phyloP scores from a whole-genome alignment of 2,329 filamentous ascomycete genomes.

The Ophiosphaerella korrae region DNA sequence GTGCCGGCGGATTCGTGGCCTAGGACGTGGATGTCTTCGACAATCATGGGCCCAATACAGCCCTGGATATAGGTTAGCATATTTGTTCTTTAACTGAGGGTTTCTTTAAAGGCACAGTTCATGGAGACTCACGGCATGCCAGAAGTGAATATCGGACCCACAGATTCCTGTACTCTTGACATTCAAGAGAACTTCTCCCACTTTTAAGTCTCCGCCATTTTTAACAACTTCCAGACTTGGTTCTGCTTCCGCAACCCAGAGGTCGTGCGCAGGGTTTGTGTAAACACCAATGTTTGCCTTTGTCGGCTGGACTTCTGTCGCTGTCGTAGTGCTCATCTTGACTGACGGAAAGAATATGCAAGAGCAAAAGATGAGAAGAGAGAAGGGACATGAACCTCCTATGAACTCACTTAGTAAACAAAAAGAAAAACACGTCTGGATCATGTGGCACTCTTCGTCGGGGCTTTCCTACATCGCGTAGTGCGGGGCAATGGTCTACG shows the following conservation, averaged over 20 bases:
- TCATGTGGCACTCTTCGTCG: conserved; percentile 2
- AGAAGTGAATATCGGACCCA: conserved; percentile 96
- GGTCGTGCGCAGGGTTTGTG: conserved; percentile 89
- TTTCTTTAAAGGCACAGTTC: neutral
- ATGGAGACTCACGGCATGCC: conserved; percentile 69
- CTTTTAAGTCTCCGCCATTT: conserved; percentile 70
- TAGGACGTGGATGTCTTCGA: conserved; percentile 84
- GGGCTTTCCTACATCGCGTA: conserved; percentile 4
- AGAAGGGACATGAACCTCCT: neutral
- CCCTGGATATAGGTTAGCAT: conserved; percentile 46
- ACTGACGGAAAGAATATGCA: neutral
- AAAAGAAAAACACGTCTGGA: neutral
- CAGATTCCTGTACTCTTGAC: conserved; percentile 96
- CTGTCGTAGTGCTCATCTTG: conserved; percentile 40
- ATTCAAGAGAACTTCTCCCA: conserved; percentile 84
- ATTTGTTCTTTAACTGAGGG: neutral
- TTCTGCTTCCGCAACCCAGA: conserved; percentile 82
- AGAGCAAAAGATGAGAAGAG: neutral
- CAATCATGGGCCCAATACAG: conserved; percentile 95
- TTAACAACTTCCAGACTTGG: conserved; percentile 77
- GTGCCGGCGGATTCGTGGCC: conserved; percentile 91
- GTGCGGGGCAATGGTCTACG: conserved; percentile 3
- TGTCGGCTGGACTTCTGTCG: conserved; percentile 54
- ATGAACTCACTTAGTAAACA: neutral
- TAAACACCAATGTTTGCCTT: conserved; percentile 95